These are phyloP conservation scores for Gliomastix tumulicola DNA, from an alignment of 2,329 filamentous ascomycete genomes.

Conservation along the genomic window DNA sequence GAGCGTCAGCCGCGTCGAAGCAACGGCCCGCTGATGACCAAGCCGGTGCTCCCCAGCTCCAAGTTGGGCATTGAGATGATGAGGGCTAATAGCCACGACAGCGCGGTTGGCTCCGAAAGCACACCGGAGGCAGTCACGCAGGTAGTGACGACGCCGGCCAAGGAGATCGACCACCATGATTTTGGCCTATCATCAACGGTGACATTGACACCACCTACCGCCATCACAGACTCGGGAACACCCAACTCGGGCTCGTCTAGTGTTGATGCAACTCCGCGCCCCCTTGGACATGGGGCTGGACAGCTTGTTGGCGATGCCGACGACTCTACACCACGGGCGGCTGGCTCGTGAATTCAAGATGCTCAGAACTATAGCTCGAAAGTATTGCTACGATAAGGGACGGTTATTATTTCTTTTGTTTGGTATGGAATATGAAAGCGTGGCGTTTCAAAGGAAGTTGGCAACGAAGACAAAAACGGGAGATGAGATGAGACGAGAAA, in stretches of 20 bases:
- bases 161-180: constrained; percentile 21
- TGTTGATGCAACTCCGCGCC: constrained; percentile 37
- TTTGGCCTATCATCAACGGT: too few species aligned
- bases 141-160: constrained; percentile 39
- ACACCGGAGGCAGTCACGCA: constrained; percentile 45
- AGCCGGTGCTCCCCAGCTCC: constrained; percentile 62
- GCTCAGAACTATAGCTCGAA: too few species aligned
- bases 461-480: not conserved
- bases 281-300: constrained; percentile 6
- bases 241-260: constrained; percentile 13
- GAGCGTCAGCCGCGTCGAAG: constrained; percentile 40
- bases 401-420: constrained; percentile 1
- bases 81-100: constrained; percentile 91
- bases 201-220: too few species aligned
- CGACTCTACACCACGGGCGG: too few species aligned
- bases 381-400: too few species aligned
- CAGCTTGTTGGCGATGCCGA: not conserved
- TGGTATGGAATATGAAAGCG: constrained; percentile 2
- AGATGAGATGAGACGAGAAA: too few species aligned
- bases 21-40: constrained; percentile 29
- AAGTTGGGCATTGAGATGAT: constrained; percentile 97
- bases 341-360: too few species aligned
- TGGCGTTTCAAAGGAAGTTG: constrained; percentile 2
- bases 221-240: too few species aligned
- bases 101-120: constrained; percentile 51